Evolutionary conservation across 306 rosid genomes (phyloP).

Genomic region (Cicer cuneatum): DNA sequence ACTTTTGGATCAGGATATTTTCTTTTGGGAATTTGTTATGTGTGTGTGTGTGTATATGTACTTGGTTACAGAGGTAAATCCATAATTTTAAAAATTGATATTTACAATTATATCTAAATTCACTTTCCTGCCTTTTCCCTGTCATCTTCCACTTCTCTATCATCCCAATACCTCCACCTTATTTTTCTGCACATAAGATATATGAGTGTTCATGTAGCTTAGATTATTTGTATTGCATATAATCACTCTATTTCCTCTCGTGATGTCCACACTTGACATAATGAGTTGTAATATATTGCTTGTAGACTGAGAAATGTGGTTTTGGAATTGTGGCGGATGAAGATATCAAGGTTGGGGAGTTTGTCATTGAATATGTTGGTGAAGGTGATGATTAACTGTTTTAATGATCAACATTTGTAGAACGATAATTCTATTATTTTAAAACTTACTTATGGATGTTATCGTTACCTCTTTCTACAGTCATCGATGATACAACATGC

Average conservation of each 20-base stretch:
- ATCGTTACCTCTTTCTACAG: conserved; percentile 54
- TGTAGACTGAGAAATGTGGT: conserved; percentile 96
- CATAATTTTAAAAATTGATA: no score
- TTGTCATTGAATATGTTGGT: conserved; percentile 94
- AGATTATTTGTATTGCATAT: no score
- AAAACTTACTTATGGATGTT: conserved; percentile 40
- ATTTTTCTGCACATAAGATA: no score
- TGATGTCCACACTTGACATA: conserved; percentile 8
- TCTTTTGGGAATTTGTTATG: neutral
- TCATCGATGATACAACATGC: conserved; percentile 92
- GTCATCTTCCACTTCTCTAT: no score
- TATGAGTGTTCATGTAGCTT: no score
- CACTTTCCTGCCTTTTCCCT: no score
- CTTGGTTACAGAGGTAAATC: no score
- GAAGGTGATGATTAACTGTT: conserved; percentile 63
- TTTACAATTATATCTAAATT: no score
- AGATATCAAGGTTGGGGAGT: conserved; percentile 88
- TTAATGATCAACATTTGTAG: neutral
- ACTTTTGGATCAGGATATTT: conserved; percentile 16
- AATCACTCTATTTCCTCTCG: no score
- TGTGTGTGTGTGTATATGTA: no score
- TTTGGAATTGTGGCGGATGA: conserved; percentile 90
- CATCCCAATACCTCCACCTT: no score
- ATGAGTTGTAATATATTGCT: conserved; percentile 46
- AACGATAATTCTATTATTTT: conserved; percentile 5